Evolutionary conservation across 148 eudicot species (phyloP).

Genomic region (Nepenthes gracilis): DNA sequence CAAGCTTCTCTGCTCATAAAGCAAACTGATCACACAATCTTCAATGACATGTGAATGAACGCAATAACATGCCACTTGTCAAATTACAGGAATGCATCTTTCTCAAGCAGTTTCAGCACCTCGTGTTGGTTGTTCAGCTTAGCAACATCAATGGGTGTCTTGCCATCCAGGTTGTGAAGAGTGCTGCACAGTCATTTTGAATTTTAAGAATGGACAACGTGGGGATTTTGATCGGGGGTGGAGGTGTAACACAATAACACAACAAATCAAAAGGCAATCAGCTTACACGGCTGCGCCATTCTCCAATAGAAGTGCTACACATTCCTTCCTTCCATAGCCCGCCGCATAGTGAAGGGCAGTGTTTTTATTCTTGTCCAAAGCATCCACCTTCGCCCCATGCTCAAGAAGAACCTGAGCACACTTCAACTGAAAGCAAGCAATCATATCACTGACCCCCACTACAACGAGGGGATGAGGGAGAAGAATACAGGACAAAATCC

Average conservation of each 20-base stretch:
- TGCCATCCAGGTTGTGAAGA: conserved; percentile 87
- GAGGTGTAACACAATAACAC: no score
- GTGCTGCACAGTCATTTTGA: conserved; percentile 40
- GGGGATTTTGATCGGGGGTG: neutral
- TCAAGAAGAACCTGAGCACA: conserved; percentile 86
- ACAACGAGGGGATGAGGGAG: neutral
- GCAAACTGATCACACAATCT: no score
- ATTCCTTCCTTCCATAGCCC: conserved; percentile 96
- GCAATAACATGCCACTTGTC: neutral
- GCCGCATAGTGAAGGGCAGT: conserved; percentile 99
- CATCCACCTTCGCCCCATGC: conserved; percentile 90
- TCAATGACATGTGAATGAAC: no score
- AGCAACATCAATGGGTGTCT: conserved; percentile 94
- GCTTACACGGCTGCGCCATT: conserved; percentile 98
- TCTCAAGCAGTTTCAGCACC: conserved; percentile 77
- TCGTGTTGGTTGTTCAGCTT: conserved; percentile 83
- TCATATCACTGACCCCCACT: neutral
- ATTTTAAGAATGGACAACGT: neutral
- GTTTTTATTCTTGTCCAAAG: conserved; percentile 91
- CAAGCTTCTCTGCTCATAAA: no score
- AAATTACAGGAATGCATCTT: conserved; percentile 74
- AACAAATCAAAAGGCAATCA: neutral
- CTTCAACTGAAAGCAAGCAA: conserved; percentile 37
- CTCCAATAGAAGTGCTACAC: conserved; percentile 90
- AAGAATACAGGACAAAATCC: neutral